A percentile compares a stretch with the other conserved stretches of the same genome.
Evolutionary conservation across 148 eudicot species (phyloP).

Genomic region (Silene uniflora): DNA sequence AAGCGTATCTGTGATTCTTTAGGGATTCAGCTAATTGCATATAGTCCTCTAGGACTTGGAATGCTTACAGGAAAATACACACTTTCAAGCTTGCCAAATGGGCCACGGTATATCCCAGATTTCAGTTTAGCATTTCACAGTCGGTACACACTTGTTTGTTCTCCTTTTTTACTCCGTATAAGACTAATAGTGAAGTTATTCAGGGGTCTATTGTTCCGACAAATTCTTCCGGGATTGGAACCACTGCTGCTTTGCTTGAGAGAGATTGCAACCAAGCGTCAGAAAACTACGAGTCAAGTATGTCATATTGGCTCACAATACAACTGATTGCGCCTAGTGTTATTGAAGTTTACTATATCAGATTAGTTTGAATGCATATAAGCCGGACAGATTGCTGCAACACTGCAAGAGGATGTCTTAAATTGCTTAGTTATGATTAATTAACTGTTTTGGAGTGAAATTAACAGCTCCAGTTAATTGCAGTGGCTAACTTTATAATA

Average conservation of each 20-base stretch:
- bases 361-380: background rate
- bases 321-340: background rate
- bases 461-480: background rate
- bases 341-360: background rate
- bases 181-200: too few species aligned
- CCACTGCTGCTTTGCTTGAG: slow-evolving; percentile 57
- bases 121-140: background rate
- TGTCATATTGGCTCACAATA: slow-evolving; percentile 10
- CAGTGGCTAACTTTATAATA: background rate
- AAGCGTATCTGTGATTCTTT: slow-evolving; percentile 68
- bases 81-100: slow-evolving; percentile 61
- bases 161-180: too few species aligned
- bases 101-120: slow-evolving; percentile 57
- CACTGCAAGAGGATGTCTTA: background rate
- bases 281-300: slow-evolving; percentile 81
- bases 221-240: slow-evolving; percentile 86
- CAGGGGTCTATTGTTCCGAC: slow-evolving; percentile 75
- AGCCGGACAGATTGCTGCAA: background rate
- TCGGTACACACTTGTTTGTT: slow-evolving; percentile 1
- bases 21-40: slow-evolving; percentile 68
- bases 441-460: too few species aligned
- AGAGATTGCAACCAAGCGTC: slow-evolving; percentile 60
- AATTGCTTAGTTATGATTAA: background rate
- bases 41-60: slow-evolving; percentile 93
- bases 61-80: slow-evolving; percentile 96